Evolutionary conservation across 805 yeast species (phyloP), one percentile per base, ranked within the genome.

Genomic region (Hanseniaspora singularis): DNA sequence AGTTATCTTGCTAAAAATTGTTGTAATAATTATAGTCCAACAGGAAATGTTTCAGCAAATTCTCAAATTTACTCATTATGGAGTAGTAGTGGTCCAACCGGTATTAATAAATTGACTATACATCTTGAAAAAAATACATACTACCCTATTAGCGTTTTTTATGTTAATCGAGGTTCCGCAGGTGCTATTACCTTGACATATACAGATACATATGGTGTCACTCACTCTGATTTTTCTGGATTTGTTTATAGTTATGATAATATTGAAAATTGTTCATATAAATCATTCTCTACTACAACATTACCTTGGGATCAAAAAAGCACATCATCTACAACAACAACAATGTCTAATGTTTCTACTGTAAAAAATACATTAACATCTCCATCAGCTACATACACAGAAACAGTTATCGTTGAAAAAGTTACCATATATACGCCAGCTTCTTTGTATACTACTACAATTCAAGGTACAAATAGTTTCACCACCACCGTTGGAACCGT

Each of bases 131-230:
- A 50, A 2, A 64, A 63, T 15, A 37, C 41, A 20, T 56, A 53
- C 38, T 62, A 61, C 46, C 66, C 65, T 11, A 38, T 59, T 2
- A 53, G 59, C 50, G 40, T 60, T 22, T 53, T 56, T n/a, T 56
- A 46, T 28, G 49, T 51, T 18, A 61, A 61, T 39, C 46, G 50
- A 30, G 49, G 44, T n/a, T 46, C 40, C 36, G 42, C 49, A 5
- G 56, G 52, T 22, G 49, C 47, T 14, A 33, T 55, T 23, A 44
- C 39, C 9, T 46, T 56, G 15, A 34, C 50, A 9, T 53, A 54
- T 30, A 49, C 49, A 1, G 50, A 49, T 23, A 62, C 63, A 2
- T 49, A 33, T 31, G 58, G 58, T 14, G 47, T 37, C 9, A 32
- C 28, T 5, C 50, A 49, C 39, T 31, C 9, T 19, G 30, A 20